Evolutionary conservation across 352 stramenopile genomes (phyloP), one percentile per base, ranked within the genome.

Genomic region (Globisporangium camurandrum): DNA sequence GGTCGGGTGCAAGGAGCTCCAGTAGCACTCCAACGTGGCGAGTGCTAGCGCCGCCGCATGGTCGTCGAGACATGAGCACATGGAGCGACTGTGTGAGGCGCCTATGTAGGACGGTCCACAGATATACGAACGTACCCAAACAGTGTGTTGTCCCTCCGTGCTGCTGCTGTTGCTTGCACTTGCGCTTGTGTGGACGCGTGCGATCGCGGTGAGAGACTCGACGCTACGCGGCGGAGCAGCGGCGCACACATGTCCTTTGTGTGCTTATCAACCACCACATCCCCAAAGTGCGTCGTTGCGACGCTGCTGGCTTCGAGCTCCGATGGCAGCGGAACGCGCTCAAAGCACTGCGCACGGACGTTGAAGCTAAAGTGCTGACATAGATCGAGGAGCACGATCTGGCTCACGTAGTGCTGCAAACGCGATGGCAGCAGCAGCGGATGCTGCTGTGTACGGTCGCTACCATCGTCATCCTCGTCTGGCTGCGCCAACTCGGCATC

Each of bases 311-410:
- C 51, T 27, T 45, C 57, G 24, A 73, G 48, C 7, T 59, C 49
- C 10, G 56, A 39, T 10, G 62, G 62, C 20, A 73, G 51, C 0
- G 61, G 54, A 23, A 67, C 71, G 20, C 67, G 46, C 43, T 72
- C 61, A 20, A 81, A 85, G 1, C 75, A 59, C 22, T 61, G 45
- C 0, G 69, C 72, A 17, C 54, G 42, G 8, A 59, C 60, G 33
- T 69, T 78, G 33, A 81, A 74, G 24, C 60, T 51, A 46, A 72
- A 86, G 45, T 85, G 78, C 31, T 75, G 73, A 39, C 73, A 83
- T 7, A 90, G 43, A 56, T 91, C 75, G 3, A 64, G 69, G 9
- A 75, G 62, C 20, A 91, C 47, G 11, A 56, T 66, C 46, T 59
- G 46, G 9, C 68, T 61, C 16, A 83, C 63, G 45, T 88, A 77